Evolutionary conservation across 2,329 filamentous ascomycete species (phyloP), one percentile per base, ranked within the genome.

Genomic region (Camptophora hylomeconis): DNA sequence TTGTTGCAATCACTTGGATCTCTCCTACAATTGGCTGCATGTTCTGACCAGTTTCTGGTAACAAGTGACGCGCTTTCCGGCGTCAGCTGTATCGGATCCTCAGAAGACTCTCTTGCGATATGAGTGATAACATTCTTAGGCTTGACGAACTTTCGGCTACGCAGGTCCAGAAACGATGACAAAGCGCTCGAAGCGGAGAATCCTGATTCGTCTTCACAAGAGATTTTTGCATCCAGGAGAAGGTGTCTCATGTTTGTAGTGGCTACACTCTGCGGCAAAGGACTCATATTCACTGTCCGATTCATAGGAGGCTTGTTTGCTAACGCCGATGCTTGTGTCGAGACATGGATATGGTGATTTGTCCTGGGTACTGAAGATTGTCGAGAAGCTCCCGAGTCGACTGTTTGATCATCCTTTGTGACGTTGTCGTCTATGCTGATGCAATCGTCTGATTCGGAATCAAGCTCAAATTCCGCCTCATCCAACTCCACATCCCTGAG

Each of bases 61-160:
- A 5, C 5, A n/a, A 19, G 17, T n/a, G 7, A 18, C 21, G 9
- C 28, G 18, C 11, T 26, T 26, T 26, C 18, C 39, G 20, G 38
- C 19, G 39, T 41, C n/a, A 24, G 22, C 13, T 35, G 32, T n/a
- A 44, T 42, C 3, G 39, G 39, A 29, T 44, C 37, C 20, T 38
- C 26, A 12, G 28, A 17, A n/a, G 39, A 13, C 27, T 38, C 33
- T 5, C 30, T 12, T 15, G 11, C 20, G 3, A 21, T 25, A 17
- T 20, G 11, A 18, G 17, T 12, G 15, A 13, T 24, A 10, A 6
- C 13, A 13, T 17, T 15, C 17, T 14, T 18, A 5, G 17, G 15
- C 15, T 23, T 27, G 22, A 39, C 41, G 35, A 42, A 44, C 17
- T 35, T 38, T n/a, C 31, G 33, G 7, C 38, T 38, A 24, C 41